Percentiles rank a stretch among this genome's conserved stretches.
These are phyloP conservation scores for Diutina mesorugosa DNA, from an alignment of 1,139 yeast species.

Conservation along the genomic window DNA sequence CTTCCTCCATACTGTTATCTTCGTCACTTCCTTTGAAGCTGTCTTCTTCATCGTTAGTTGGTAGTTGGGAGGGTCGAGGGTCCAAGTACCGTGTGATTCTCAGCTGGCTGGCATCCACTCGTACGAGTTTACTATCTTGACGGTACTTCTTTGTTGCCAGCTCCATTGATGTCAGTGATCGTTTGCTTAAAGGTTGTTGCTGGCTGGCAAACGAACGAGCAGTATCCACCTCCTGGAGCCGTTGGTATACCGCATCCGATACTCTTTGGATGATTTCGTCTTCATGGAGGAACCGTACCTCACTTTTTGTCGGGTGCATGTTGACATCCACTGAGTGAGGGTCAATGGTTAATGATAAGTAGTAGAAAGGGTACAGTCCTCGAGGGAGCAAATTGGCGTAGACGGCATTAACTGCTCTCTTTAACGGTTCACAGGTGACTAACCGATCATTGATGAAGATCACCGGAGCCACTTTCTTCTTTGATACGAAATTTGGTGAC, in stretches of 20 bases:
- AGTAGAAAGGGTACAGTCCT: slow-evolving; percentile 70
- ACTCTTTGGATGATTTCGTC: slow-evolving; percentile 69
- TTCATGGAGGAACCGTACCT: slow-evolving; percentile 76
- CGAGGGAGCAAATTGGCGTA: slow-evolving; percentile 64
- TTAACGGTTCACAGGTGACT: slow-evolving; percentile 71
- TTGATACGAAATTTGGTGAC: slow-evolving; percentile 59
- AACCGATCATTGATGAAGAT: slow-evolving; percentile 78
- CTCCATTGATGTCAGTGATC: slow-evolving; percentile 4
- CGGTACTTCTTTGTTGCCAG: slow-evolving; percentile 17
- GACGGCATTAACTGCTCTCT: slow-evolving; percentile 53
- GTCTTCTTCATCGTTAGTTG: too few species aligned
- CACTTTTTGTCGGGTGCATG: slow-evolving; percentile 91
- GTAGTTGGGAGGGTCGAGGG: not conserved
- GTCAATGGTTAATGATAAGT: slow-evolving; percentile 49
- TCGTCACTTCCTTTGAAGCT: too few species aligned
- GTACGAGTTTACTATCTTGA: slow-evolving; percentile 53
- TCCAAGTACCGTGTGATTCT: slow-evolving; percentile 31
- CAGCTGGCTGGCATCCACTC: slow-evolving; percentile 64
- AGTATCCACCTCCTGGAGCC: slow-evolving; percentile 48
- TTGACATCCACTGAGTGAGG: slow-evolving; percentile 80
- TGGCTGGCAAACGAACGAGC: slow-evolving; percentile 40
- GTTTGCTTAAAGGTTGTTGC: not conserved
- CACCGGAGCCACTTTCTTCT: slow-evolving; percentile 54
- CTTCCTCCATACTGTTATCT: not conserved
- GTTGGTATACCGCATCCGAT: slow-evolving; percentile 33